Evolutionary conservation across 805 yeast genomes (phyloP).

Genomic region (Ogataea sp.): DNA sequence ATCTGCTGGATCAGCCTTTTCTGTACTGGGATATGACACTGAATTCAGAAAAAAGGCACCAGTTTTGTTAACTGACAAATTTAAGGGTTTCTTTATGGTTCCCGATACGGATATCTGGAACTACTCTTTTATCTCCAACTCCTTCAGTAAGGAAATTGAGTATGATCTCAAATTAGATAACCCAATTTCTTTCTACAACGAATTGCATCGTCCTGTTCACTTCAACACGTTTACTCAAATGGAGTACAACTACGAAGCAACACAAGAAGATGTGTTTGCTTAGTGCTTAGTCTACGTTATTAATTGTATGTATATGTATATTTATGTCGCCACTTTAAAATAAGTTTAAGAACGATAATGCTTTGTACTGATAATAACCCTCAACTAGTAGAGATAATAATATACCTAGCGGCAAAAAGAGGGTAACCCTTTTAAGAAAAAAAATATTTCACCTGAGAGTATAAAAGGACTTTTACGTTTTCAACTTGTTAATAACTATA

Average conservation of each 20-base stretch:
- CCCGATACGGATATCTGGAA: slow-evolving; percentile 89
- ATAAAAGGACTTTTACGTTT: background rate
- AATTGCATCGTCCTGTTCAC: slow-evolving; percentile 82
- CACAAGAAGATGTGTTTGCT: slow-evolving; percentile 56
- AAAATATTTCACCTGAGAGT: background rate
- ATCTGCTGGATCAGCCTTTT: slow-evolving; percentile 45
- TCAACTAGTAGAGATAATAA: too few species aligned
- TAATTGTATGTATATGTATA: too few species aligned
- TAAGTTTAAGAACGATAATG: too few species aligned
- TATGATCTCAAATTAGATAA: slow-evolving; percentile 65
- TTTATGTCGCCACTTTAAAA: too few species aligned
- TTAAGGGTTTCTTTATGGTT: slow-evolving; percentile 76
- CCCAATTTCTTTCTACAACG: slow-evolving; percentile 80
- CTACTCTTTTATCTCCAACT: slow-evolving; percentile 78
- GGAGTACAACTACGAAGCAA: slow-evolving; percentile 54
- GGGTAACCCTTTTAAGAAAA: too few species aligned
- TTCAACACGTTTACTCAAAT: slow-evolving; percentile 67
- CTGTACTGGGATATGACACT: slow-evolving; percentile 62
- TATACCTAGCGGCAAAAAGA: too few species aligned
- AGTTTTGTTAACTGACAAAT: slow-evolving; percentile 61
- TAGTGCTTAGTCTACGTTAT: slow-evolving; percentile 20
- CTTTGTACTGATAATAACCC: too few species aligned
- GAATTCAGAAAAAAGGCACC: slow-evolving; percentile 57
- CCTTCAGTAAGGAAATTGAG: slow-evolving; percentile 58
- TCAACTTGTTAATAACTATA: too few species aligned